phyloP scores from a whole-genome alignment of 2,329 filamentous ascomycete species.

The Fusarium phyllophilum region DNA sequence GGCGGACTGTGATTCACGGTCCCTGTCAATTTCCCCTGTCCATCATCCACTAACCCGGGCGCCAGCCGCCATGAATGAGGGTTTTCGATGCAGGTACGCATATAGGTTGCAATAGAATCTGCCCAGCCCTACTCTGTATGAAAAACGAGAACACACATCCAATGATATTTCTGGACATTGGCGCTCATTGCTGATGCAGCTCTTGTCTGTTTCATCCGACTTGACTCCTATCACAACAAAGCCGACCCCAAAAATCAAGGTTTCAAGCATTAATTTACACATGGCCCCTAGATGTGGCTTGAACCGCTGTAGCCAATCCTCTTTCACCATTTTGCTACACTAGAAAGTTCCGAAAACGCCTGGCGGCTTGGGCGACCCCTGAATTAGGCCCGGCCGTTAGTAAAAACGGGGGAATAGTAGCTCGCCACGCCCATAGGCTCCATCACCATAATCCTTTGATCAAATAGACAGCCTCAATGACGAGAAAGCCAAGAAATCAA shows the following conservation, averaged over 20 bases:
- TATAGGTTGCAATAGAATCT: not conserved
- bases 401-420: conserved; percentile 4
- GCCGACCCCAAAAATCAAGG: not conserved
- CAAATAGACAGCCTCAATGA: conserved; percentile 3
- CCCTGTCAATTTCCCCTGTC: conserved; percentile 17
- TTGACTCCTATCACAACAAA: not conserved
- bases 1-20: not conserved
- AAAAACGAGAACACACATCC: not conserved
- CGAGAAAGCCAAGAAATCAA: conserved; percentile 4
- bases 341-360: conserved; percentile 18
- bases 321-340: conserved; percentile 34
- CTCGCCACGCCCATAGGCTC: conserved; percentile 2
- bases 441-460: conserved; percentile 29
- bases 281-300: conserved; percentile 20
- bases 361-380: conserved; percentile 29
- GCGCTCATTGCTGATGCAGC: not conserved
- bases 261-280: not conserved
- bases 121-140: not conserved
- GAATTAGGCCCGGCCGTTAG: conserved; percentile 2
- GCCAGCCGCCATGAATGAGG: conserved; percentile 17
- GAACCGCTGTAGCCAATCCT: conserved; percentile 30
- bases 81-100: conserved; percentile 28
- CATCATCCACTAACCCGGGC: conserved; percentile 5
- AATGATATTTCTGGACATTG: not conserved
- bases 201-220: conserved; percentile 20